phyloP scores from a whole-genome alignment of 2,329 filamentous ascomycete species.

The Penicillium sp. region DNA sequence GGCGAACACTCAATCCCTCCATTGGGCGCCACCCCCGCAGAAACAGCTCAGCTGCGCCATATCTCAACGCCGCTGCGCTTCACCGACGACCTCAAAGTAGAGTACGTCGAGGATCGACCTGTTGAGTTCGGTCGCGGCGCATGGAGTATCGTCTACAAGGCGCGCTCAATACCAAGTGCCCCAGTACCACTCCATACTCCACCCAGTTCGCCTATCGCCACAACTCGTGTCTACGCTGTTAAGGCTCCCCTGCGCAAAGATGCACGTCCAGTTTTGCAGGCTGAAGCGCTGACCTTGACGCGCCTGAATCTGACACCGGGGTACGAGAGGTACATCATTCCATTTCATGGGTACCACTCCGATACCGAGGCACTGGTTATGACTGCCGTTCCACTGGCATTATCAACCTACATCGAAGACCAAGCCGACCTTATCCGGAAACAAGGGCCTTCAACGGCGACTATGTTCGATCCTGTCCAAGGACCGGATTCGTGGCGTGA shows the following conservation, averaged over 20 bases:
- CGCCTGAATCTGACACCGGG: constrained; percentile 35
- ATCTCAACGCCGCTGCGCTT: constrained; percentile 29
- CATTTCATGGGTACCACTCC: constrained; percentile 47
- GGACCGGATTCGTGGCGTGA: constrained; percentile 42
- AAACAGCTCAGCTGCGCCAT: constrained; percentile 2
- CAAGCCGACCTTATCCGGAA: constrained; percentile 29
- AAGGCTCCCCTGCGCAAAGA: constrained; percentile 46
- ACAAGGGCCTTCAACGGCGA: constrained; percentile 39
- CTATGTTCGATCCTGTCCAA: constrained; percentile 48
- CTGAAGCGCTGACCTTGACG: constrained; percentile 45
- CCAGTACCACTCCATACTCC: constrained; percentile 25
- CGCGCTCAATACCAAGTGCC: constrained; percentile 24
- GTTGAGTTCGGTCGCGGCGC: constrained; percentile 47
- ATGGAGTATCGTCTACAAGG: constrained; percentile 51
- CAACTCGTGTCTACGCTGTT: constrained; percentile 41
- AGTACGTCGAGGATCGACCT: constrained; percentile 29
- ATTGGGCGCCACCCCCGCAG: background rate
- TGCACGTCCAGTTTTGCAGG: constrained; percentile 40
- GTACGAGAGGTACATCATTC: constrained; percentile 41
- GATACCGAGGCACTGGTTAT: constrained; percentile 44
- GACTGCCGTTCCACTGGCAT: constrained; percentile 43
- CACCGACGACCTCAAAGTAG: constrained; percentile 35
- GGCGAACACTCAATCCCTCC: constrained; percentile 8
- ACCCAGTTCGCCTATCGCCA: constrained; percentile 38
- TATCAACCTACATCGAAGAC: constrained; percentile 44